Base-by-base conservation (phyloP, 1,284 basidiomycete genomes). In the Tranzscheliella williamsii region DNA sequence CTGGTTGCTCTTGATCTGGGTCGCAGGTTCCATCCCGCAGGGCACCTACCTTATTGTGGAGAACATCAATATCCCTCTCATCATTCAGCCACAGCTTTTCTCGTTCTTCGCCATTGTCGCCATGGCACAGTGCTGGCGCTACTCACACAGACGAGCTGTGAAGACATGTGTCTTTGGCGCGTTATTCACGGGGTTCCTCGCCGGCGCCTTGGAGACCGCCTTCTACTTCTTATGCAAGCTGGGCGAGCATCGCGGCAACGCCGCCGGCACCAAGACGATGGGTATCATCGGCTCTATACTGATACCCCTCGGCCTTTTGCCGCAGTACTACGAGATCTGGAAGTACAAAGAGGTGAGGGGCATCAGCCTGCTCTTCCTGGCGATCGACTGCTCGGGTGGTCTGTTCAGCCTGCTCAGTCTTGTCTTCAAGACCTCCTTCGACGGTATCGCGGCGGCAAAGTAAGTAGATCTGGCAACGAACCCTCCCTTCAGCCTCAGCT, bases 41-140 rank as follows among this genome's bases (percentile, higher is more conserved):
- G 87, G 86, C n/a, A 81, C 85, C 12, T 91, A 90, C 67, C 81
- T 80, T 21, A 82, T 90, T 37, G 80, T 85, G 0, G 85, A 87
- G 67, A 78, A 85, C 50, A 80, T 89, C 43, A 89, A 86, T 68
- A 83, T 90, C 21, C 88, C 88, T 1, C 82, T 82, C 23, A 78
- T 86, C 34, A 56, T 87, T 2, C 88, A 91, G 72, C 88, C 88
- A 2, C 88, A 90, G 66, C 71, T 86, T 1, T 88, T 90, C 66
- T 84, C 84, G 0, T 79, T 81, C 15, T 79, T 90, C 18, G 80
- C 82, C 2, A 80, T 86, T 12, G 51, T 87, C 13, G 86, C 85
- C 1, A 43, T 38, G 34, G 27, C 57, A 5, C 79, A 89, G 82
- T 87, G 86, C 57, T 80, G 85, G 38, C 83, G 86, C 67, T 89